These are phyloP conservation scores for Coemansia sp. DNA, from an alignment of 192 early-diverging fungal species.

Conservation along the genomic window DNA sequence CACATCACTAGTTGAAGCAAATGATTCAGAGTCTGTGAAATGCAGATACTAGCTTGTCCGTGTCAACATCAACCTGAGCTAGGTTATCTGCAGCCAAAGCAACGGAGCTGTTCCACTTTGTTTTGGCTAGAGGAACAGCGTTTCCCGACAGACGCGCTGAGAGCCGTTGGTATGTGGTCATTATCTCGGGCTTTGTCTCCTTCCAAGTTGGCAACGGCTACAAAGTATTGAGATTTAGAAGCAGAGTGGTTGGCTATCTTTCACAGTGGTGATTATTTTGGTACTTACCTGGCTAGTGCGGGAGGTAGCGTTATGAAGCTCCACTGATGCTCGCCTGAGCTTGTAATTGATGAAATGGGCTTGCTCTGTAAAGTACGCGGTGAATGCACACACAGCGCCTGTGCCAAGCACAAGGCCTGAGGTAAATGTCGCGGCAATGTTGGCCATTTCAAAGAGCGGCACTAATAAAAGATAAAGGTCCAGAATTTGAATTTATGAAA, in stretches of 20 bases:
- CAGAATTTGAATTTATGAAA: slow-evolving; percentile 3
- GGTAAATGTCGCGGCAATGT: slow-evolving; percentile 39
- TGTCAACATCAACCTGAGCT: slow-evolving; percentile 17
- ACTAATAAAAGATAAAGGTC: not conserved
- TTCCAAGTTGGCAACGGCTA: slow-evolving; percentile 18
- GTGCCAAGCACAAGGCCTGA: slow-evolving; percentile 47
- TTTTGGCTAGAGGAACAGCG: slow-evolving; percentile 44
- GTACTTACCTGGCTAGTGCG: slow-evolving; percentile 20
- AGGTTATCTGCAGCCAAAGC: slow-evolving; percentile 11
- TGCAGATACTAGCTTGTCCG: slow-evolving; percentile 16
- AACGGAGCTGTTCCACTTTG: slow-evolving; percentile 38
- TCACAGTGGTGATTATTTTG: not conserved
- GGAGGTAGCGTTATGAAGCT: slow-evolving; percentile 20
- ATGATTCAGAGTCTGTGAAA: slow-evolving; percentile 2
- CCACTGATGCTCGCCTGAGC: slow-evolving; percentile 28
- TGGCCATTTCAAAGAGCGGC: slow-evolving; percentile 29
- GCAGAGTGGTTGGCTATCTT: not conserved
- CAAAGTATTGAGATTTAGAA: not conserved
- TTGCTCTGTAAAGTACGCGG: slow-evolving; percentile 34
- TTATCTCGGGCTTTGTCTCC: slow-evolving; percentile 19
- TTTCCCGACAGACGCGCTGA: slow-evolving; percentile 29
- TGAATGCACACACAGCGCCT: slow-evolving; percentile 43
- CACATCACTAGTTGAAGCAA: not conserved
- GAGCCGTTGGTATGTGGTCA: slow-evolving; percentile 29
- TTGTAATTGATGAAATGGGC: slow-evolving; percentile 31